These are phyloP conservation scores for Xerophyta viscosa DNA, from an alignment of 106 monocot species.

Conservation along the genomic window DNA sequence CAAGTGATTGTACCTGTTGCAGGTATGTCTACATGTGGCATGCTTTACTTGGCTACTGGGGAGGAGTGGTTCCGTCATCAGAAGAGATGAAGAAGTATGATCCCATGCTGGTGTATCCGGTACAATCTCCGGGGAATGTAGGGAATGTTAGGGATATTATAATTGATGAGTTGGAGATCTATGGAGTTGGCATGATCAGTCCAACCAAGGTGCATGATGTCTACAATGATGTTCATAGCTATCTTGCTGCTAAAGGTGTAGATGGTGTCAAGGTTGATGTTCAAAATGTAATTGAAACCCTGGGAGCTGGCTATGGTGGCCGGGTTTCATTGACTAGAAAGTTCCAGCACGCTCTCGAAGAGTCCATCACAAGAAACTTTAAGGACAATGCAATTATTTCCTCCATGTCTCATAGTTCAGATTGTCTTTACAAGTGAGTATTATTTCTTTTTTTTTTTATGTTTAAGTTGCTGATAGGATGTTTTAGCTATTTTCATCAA, in stretches of 20 bases:
- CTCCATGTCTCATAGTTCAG: constrained; percentile 22
- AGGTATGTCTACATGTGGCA: constrained; percentile 33
- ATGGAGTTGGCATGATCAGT: constrained; percentile 29
- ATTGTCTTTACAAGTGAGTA: constrained; percentile 15
- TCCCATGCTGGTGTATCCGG: constrained; percentile 21
- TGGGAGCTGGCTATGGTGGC: constrained; percentile 22
- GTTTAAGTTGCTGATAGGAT: neutral
- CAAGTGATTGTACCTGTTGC: neutral
- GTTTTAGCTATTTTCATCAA: neutral
- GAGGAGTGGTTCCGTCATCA: constrained; percentile 26
- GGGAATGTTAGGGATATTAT: constrained; percentile 19
- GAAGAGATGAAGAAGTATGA: constrained; percentile 31
- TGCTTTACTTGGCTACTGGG: constrained; percentile 42
- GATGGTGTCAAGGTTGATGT: constrained; percentile 36
- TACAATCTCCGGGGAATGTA: constrained; percentile 21
- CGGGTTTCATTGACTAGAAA: constrained; percentile 17
- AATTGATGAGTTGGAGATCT: constrained; percentile 26
- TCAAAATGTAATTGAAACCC: constrained; percentile 15
- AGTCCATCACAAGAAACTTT: constrained; percentile 17
- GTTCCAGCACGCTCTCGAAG: constrained; percentile 21
- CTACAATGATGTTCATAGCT: constrained; percentile 31
- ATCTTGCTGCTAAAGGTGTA: constrained; percentile 12
- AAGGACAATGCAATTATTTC: constrained; percentile 13
- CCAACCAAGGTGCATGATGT: constrained; percentile 18
- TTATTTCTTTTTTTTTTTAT: neutral